Evolutionary conservation across 2,329 filamentous ascomycete genomes (phyloP).

Genomic region (Botrytis tulipae): DNA sequence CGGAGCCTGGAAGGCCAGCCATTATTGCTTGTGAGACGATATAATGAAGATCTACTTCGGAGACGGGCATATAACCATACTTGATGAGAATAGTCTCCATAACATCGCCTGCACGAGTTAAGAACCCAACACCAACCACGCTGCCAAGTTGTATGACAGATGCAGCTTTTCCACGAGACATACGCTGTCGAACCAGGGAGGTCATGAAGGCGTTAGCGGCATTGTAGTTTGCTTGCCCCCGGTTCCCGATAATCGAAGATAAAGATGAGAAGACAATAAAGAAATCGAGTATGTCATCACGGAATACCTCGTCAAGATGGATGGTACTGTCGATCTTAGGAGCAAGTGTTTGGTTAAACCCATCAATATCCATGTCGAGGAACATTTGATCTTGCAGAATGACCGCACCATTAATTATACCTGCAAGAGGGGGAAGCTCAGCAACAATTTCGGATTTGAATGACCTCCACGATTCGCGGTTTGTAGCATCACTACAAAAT

Average conservation of each 20-base stretch:
- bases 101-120: too few species aligned
- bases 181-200: constrained; percentile 43
- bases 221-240: constrained; percentile 22
- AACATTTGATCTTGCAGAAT: constrained; percentile 41
- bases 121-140: constrained; percentile 44
- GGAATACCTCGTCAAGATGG: constrained; percentile 20
- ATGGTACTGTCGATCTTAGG: constrained; percentile 23
- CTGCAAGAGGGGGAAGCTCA: constrained; percentile 38
- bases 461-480: too few species aligned
- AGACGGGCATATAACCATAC: too few species aligned
- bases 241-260: constrained; percentile 44
- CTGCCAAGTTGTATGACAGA: constrained; percentile 53
- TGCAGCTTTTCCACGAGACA: constrained; percentile 43
- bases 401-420: constrained; percentile 47
- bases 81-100: too few species aligned
- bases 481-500: too few species aligned
- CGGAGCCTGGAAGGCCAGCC: too few species aligned
- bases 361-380: constrained; percentile 45
- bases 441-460: neutral
- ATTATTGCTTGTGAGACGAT: too few species aligned
- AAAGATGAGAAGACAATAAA: constrained; percentile 32
- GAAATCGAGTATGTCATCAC: constrained; percentile 43
- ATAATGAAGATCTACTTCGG: too few species aligned
- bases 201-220: constrained; percentile 39
- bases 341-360: constrained; percentile 6